Conservation (phyloP, 371 early-diverging fungal genomes). For the Mucor circinelloides region DNA sequence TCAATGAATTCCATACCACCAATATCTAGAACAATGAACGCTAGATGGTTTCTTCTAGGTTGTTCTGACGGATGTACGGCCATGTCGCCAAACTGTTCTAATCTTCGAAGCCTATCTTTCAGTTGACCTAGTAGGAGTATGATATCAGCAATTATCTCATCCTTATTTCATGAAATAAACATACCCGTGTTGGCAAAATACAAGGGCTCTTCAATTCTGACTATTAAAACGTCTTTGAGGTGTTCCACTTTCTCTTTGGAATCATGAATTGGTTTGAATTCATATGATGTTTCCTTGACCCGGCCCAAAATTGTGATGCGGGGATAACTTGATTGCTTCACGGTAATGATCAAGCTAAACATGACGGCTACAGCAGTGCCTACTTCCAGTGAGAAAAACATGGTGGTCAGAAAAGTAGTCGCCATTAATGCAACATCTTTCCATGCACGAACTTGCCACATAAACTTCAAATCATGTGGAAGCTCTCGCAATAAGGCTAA, state of each 20-base stretch:
- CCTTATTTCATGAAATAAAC: slow-evolving; percentile 3
- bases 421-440: slow-evolving; percentile 74
- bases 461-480: slow-evolving; percentile 76
- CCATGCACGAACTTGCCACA: slow-evolving; percentile 81
- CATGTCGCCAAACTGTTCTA: slow-evolving; percentile 87
- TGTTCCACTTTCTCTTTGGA: slow-evolving; percentile 42
- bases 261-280: slow-evolving; percentile 19
- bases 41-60: slow-evolving; percentile 60
- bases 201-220: slow-evolving; percentile 84
- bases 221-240: slow-evolving; percentile 78
- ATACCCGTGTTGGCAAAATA: slow-evolving; percentile 92
- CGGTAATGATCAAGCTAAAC: slow-evolving; percentile 81
- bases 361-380: slow-evolving; percentile 85
- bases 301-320: slow-evolving; percentile 65
- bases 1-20: slow-evolving; percentile 81
- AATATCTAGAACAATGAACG: slow-evolving; percentile 82
- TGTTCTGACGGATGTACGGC: slow-evolving; percentile 81
- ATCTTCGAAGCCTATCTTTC: slow-evolving; percentile 79
- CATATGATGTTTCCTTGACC: slow-evolving; percentile 18
- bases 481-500: slow-evolving; percentile 74
- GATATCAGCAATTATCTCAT: slow-evolving; percentile 66
- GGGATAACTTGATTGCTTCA: slow-evolving; percentile 83
- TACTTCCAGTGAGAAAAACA: slow-evolving; percentile 81
- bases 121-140: slow-evolving; percentile 58
- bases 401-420: slow-evolving; percentile 76